These are phyloP conservation scores for Usnea hakonensis DNA, from an alignment of 495 filamentous ascomycete species.

Conservation along the genomic window DNA sequence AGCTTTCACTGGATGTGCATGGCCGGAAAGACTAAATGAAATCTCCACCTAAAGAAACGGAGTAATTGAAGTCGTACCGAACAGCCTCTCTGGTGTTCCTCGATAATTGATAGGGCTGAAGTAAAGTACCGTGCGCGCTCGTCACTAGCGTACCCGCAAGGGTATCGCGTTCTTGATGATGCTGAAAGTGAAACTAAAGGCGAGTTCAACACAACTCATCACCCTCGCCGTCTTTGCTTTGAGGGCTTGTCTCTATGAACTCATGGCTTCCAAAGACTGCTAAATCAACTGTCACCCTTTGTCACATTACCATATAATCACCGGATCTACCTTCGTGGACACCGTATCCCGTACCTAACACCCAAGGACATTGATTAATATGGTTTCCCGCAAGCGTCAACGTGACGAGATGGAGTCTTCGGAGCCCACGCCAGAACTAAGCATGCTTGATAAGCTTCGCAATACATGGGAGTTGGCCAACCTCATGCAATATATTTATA, in stretches of 20 bases:
- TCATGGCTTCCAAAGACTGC: not conserved
- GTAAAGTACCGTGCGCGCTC: not conserved
- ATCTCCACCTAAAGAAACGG: not conserved
- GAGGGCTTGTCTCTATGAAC: slow-evolving; percentile 1
- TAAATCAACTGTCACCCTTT: not conserved
- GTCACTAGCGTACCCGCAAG: not conserved
- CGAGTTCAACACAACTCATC: slow-evolving; percentile 7
- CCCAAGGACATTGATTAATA: not conserved
- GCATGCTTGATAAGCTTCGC: slow-evolving; percentile 59
- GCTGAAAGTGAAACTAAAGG: not conserved
- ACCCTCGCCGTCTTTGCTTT: not conserved
- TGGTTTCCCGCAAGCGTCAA: slow-evolving; percentile 60
- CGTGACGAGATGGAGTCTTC: slow-evolving; percentile 56
- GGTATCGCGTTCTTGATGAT: slow-evolving; percentile 4
- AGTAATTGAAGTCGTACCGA: too few species aligned
- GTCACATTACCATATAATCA: not conserved
- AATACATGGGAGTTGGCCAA: slow-evolving; percentile 95
- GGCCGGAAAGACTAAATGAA: not conserved
- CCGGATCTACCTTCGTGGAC: not conserved
- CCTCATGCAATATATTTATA: slow-evolving; percentile 83
- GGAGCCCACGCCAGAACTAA: slow-evolving; percentile 36
- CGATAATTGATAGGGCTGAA: not conserved
- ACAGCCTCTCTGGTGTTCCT: too few species aligned
- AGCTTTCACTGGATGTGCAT: not conserved
- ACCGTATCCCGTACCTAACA: not conserved